Conservation (phyloP, 2,329 filamentous ascomycete genomes). For the Verticillium klebahnii region DNA sequence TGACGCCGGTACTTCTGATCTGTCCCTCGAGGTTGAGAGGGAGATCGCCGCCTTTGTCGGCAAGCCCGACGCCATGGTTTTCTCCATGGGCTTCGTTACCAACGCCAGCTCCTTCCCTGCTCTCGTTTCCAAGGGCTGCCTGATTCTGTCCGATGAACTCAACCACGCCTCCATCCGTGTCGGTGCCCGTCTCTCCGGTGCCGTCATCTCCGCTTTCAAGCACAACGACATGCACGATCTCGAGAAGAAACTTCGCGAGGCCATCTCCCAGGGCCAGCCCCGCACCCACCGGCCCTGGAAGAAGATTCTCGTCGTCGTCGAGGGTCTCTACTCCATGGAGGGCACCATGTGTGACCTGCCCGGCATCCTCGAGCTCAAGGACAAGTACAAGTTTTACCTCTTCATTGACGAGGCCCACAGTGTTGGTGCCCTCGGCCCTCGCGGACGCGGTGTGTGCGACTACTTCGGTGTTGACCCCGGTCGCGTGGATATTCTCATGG, state of each 20-base stretch:
- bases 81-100: slow-evolving; percentile 98
- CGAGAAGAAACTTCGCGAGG: slow-evolving; percentile 81
- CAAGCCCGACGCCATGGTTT: slow-evolving; percentile 92
- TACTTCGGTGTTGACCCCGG: slow-evolving; percentile 89
- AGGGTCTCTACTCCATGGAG: slow-evolving; percentile 99
- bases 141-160: slow-evolving; percentile 94
- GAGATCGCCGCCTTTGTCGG: slow-evolving; percentile 88
- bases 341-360: slow-evolving; percentile 98
- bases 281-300: slow-evolving; percentile 99
- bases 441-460: slow-evolving; percentile 89
- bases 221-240: slow-evolving; percentile 93
- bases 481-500: slow-evolving; percentile 95
- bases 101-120: slow-evolving; percentile 92
- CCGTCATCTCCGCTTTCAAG: slow-evolving; percentile 94
- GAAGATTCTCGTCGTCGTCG: slow-evolving; percentile 95
- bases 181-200: slow-evolving; percentile 87
- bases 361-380: slow-evolving; percentile 79
- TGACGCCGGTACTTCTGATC: slow-evolving; percentile 81
- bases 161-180: slow-evolving; percentile 98
- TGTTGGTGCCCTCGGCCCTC: slow-evolving; percentile 84
- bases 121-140: slow-evolving; percentile 84
- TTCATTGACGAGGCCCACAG: slow-evolving; percentile 98
- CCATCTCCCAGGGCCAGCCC: slow-evolving; percentile 93
- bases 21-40: slow-evolving; percentile 84
- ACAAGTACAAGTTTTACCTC: slow-evolving; percentile 93